Base-by-base conservation (phyloP, 1,284 basidiomycete genomes). In the Marasmius oreades region DNA sequence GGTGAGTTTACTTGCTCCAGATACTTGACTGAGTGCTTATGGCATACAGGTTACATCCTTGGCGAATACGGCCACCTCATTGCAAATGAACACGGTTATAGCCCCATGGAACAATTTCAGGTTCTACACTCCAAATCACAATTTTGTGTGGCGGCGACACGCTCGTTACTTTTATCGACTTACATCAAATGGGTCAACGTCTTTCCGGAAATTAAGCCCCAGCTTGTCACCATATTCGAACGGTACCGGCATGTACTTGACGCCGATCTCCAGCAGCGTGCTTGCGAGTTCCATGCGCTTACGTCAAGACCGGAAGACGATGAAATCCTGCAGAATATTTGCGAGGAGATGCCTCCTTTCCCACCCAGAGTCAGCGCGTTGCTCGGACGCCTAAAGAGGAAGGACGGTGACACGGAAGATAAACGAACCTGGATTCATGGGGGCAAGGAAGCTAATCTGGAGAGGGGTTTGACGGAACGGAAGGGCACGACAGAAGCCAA, bases 101-200 rank as follows among this genome's bases (percentile, higher is more conserved):
- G 89, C 63, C 97, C 97, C 7, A 82, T 90, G 59, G 95, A 98
- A 69, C 97, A 99, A 67, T 98, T 99, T 72, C 92, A 94, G 64
- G 80, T 92, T 3, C 76, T 99, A 5, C 96, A 99, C 72, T 88
- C 93, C 4, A 98, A 98, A 69, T 95, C 95, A 26, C 94, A 96
- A 69, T 92, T 94, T 66, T 98, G 96, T 70, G 85, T 93, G 39
- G 93, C 95, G 1, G 78, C 94, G 26, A 99, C 97, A 5, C 86
- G 96, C 28, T 92, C 95, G 0, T 80, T 99, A 45, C 82, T 99
- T 23, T 77, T 99, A 14, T 96, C 96, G 6, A 98, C 97, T 0
- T 99, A 99, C 70, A 89, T 98, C 77, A 99, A 99, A 79, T 97
- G 94, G 96, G 92, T 98, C 61, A 99, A 99, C 70, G 88, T 99